Evolutionary conservation across 495 filamentous ascomycete species (phyloP).

Genomic region (Podospora australis): DNA sequence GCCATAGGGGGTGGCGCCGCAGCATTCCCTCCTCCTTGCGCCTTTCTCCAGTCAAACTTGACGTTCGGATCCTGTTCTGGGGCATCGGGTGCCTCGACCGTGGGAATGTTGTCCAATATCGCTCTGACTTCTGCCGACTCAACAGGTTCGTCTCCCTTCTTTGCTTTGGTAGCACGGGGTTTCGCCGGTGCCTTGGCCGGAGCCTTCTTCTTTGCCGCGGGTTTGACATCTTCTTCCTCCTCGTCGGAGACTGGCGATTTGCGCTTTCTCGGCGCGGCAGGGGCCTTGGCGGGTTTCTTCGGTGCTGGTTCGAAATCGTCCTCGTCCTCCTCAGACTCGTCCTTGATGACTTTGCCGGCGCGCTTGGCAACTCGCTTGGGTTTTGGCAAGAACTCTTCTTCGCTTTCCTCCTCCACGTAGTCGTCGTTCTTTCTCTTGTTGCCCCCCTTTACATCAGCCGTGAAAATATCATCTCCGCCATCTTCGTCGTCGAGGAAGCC

Average conservation of each 20-base stretch:
- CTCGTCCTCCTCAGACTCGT: constrained; percentile 40
- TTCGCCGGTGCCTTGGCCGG: constrained; percentile 43
- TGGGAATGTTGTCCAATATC: constrained; percentile 84
- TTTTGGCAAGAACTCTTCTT: constrained; percentile 48
- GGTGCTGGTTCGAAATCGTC: constrained; percentile 27
- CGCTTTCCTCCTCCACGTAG: constrained; percentile 55
- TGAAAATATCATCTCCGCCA: constrained; percentile 67
- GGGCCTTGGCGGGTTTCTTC: constrained; percentile 34
- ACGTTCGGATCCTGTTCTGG: constrained; percentile 54
- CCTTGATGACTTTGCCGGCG: constrained; percentile 30
- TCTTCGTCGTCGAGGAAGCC: constrained; percentile 55
- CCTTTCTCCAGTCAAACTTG: constrained; percentile 66
- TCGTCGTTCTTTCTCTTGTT: constrained; percentile 62
- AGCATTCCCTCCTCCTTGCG: constrained; percentile 46
- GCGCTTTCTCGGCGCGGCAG: constrained; percentile 35
- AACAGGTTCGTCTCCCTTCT: constrained; percentile 52
- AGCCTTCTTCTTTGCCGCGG: constrained; percentile 49
- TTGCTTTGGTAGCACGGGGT: constrained; percentile 48
- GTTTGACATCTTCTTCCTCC: constrained; percentile 38
- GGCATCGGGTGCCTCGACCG: constrained; percentile 72
- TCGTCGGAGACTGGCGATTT: constrained; percentile 41
- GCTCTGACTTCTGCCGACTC: constrained; percentile 64
- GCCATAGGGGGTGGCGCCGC: constrained; percentile 54
- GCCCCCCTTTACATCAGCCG: constrained; percentile 51
- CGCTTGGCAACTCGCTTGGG: constrained; percentile 42